Evolutionary conservation across 305 asterid species (phyloP), one percentile per base, ranked within the genome.

Genomic region (Solanum hybrid): DNA sequence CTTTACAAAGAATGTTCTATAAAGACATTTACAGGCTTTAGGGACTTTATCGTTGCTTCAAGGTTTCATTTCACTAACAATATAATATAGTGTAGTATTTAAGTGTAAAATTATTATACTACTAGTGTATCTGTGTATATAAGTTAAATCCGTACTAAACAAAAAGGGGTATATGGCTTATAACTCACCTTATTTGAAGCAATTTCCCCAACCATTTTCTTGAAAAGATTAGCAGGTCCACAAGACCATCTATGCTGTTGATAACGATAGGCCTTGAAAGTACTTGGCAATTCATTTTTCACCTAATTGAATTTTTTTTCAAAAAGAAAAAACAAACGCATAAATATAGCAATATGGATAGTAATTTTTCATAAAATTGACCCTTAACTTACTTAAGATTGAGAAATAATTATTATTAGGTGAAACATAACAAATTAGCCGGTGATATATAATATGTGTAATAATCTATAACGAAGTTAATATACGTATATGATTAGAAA

Each of bases 161-260:
- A 77, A 9, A 8, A 82, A 6, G 11, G 40, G 60, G n/a, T 56
- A 38, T 56, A 7, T 56, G 24, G 24, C 4, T 38, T 80, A 3
- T 24, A 40, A 82, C 29, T 9, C 27, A 89, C 91, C 84, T 90
- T 79, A 56, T 90, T 87, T 87, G 64, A 51, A 78, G 60, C 81
- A 77, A 77, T 89, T 84, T 92, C 93, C 90, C 73, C 88, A 5
- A 64, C 91, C 92, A 88, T 89, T 88, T 92, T 92, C 76, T 87
- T 90, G 88, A 92, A 92, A 80, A 90, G 92, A 90, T 92, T 88
- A 69, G 93, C 92, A 37, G 93, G 92, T 14, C 91, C 93, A 78
- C 93, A 92, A 7, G 92, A 92, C 93, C 93, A 92, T 66, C 93
- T 38, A n/a, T 92, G 92, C 16, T 92, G 93, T 87, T 92, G 93